Conservation (phyloP, 495 filamentous ascomycete genomes). For the Massariosphaeria phaeospora region DNA sequence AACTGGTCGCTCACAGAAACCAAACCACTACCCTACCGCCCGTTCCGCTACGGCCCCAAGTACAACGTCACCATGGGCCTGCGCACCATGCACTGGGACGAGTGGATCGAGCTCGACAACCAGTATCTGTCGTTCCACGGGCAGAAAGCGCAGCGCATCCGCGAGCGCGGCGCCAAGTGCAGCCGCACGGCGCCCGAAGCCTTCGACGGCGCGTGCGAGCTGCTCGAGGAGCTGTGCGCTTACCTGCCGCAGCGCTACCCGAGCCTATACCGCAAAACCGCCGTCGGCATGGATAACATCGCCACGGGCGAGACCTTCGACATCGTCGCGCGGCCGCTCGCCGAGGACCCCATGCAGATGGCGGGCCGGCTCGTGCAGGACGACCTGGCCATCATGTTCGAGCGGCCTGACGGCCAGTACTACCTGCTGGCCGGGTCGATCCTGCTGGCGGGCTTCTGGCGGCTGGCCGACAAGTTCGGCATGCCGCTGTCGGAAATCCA, state of each 20-base stretch:
- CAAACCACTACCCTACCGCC: constrained; percentile 77
- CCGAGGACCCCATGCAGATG: constrained; percentile 79
- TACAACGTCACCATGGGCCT: constrained; percentile 83
- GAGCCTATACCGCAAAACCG: constrained; percentile 60
- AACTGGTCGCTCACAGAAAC: constrained; percentile 67
- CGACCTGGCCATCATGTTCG: constrained; percentile 83
- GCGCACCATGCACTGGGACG: constrained; percentile 68
- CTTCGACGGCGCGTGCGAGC: constrained; percentile 69
- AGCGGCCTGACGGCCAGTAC: constrained; percentile 73
- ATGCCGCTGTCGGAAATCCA: constrained; percentile 84
- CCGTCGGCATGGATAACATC: constrained; percentile 64
- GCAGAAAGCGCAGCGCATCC: constrained; percentile 65
- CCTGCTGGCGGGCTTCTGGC: constrained; percentile 82
- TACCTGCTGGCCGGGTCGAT: constrained; percentile 77
- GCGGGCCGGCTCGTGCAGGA: constrained; percentile 70
- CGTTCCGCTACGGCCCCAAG: constrained; percentile 75
- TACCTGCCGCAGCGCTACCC: constrained; percentile 85
- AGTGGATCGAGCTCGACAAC: constrained; percentile 89
- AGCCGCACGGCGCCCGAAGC: constrained; percentile 69
- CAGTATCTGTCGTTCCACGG: constrained; percentile 72
- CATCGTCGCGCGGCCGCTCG: constrained; percentile 58
- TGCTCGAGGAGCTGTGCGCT: constrained; percentile 67
- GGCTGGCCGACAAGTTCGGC: constrained; percentile 75
- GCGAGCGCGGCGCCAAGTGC: constrained; percentile 65
- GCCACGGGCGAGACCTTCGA: constrained; percentile 70